These are phyloP conservation scores for Protea cynaroides DNA, from an alignment of 164 flowering plant genomes.

Conservation along the genomic window DNA sequence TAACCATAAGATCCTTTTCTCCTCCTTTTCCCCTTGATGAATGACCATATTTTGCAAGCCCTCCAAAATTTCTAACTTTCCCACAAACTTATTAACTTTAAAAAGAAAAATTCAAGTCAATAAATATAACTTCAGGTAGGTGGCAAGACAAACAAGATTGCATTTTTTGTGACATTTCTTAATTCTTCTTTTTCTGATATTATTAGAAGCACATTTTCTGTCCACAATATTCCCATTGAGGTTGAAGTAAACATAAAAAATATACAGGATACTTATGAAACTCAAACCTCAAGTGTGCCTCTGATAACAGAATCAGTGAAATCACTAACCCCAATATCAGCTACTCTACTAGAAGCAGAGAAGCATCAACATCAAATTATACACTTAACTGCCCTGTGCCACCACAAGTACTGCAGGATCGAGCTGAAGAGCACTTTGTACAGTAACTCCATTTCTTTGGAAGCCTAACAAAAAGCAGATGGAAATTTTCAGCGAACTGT, in stretches of 20 bases:
- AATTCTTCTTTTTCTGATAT: too few species aligned
- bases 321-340: not conserved
- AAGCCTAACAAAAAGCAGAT: constrained; percentile 45
- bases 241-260: too few species aligned
- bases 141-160: too few species aligned
- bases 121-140: too few species aligned
- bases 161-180: too few species aligned
- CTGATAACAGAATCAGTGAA: not conserved
- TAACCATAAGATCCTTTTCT: too few species aligned
- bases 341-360: not conserved
- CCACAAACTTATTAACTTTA: too few species aligned
- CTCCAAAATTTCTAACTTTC: too few species aligned
- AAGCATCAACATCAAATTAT: not conserved
- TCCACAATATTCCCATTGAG: not conserved
- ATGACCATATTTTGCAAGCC: too few species aligned
- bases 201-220: not conserved
- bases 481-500: not conserved
- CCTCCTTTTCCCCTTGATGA: too few species aligned
- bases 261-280: not conserved
- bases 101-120: too few species aligned
- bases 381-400: constrained; percentile 55
- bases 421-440: constrained; percentile 75
- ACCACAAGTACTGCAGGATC: constrained; percentile 70
- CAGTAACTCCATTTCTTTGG: constrained; percentile 99
- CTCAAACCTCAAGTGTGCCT: constrained; percentile 2